Evolutionary conservation across 2,329 filamentous ascomycete species (phyloP).

Genomic region (Pseudofabraea citricarpa): DNA sequence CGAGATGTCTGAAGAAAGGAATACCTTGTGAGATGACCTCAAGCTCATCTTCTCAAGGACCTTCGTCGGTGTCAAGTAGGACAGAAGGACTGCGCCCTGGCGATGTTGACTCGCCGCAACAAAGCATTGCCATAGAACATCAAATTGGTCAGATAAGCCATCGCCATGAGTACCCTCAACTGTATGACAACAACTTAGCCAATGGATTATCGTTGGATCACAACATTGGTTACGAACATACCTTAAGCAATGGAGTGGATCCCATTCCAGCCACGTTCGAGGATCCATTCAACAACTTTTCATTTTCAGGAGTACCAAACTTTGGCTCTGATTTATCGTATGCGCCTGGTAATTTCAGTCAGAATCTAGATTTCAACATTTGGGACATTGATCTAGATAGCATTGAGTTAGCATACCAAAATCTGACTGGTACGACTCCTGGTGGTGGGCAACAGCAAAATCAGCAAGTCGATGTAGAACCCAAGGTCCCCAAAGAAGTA

Average conservation of each 20-base stretch:
- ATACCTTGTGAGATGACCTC: conserved; percentile 8
- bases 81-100: background rate
- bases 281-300: background rate
- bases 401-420: conserved; percentile 4
- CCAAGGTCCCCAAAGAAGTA: conserved; percentile 2
- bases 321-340: background rate
- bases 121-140: background rate
- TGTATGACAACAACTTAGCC: background rate
- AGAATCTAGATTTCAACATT: conserved; percentile 12
- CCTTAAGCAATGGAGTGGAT: background rate
- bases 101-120: background rate
- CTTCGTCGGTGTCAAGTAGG: background rate
- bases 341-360: conserved; percentile 1
- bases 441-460: background rate
- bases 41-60: background rate
- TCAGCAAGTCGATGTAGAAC: background rate
- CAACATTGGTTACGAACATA: background rate
- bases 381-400: conserved; percentile 10
- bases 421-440: too few species aligned
- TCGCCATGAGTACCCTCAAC: background rate
- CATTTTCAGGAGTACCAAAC: background rate
- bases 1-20: conserved; percentile 10
- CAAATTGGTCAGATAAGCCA: background rate
- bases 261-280: background rate
- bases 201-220: background rate